A percentile compares a stretch with the other conserved stretches of the same genome.
phyloP scores from a whole-genome alignment of 768 basidiomycete species.

The Harrya chromipes region DNA sequence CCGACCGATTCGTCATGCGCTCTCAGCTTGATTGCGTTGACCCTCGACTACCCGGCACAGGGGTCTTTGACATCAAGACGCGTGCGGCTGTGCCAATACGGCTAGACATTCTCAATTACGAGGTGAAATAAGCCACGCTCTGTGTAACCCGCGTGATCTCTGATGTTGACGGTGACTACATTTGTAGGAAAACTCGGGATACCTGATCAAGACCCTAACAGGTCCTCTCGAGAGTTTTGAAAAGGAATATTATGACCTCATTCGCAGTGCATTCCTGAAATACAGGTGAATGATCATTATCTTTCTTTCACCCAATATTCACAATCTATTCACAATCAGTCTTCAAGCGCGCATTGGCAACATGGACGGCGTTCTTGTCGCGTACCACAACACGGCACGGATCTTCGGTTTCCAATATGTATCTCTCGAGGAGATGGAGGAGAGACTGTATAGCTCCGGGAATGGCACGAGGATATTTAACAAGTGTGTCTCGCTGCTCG shows the following conservation, averaged over 20 bases:
- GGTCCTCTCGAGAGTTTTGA: conserved; percentile 82
- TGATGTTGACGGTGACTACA: neutral
- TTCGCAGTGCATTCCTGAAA: conserved; percentile 92
- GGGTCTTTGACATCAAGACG: conserved; percentile 96
- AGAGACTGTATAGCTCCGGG: conserved; percentile 60
- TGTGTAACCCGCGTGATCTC: too few species aligned
- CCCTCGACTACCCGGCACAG: conserved; percentile 76
- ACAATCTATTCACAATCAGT: conserved; percentile 35
- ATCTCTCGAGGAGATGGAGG: conserved; percentile 84
- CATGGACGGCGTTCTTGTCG: conserved; percentile 93
- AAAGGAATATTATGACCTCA: conserved; percentile 90
- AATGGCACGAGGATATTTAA: conserved; percentile 70
- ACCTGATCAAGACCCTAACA: conserved; percentile 60
- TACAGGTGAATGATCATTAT: conserved; percentile 57
- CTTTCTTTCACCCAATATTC: too few species aligned
- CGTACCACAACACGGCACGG: conserved; percentile 82
- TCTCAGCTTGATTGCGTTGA: conserved; percentile 93
- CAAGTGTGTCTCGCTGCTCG: conserved; percentile 69
- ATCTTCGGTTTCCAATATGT: conserved; percentile 96
- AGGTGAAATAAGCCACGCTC: conserved; percentile 36
- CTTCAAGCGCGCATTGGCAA: conserved; percentile 95
- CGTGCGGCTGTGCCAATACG: conserved; percentile 83
- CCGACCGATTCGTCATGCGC: conserved; percentile 72
- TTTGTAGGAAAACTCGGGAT: conserved; percentile 74
- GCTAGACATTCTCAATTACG: conserved; percentile 79